Percentiles rank a stretch among this genome's conserved stretches.
Conservation (phyloP, 345 rosid genomes). For the thale cress (Arabidopsis thaliana) region TAIR10.1 NC_003075.7:2817001-2817500, state of each 20-base stretch:
- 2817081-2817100: conserved; percentile 66
- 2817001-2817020: conserved; percentile 75
- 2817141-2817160: background rate
- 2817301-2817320: conserved; percentile 74
- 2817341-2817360: conserved; percentile 59
- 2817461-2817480: background rate
- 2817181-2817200: background rate
- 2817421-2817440: conserved; percentile 52
- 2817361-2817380: conserved; percentile 70
- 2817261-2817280: background rate
- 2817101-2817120: conserved; percentile 52
- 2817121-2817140: background rate
- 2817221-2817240: background rate
- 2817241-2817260: background rate
- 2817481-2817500: background rate
- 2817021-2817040: conserved; percentile 67
- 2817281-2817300: conserved; percentile 72
- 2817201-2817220: background rate
- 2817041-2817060: conserved; percentile 91
- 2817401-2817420: conserved; percentile 70
- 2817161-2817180: background rate
- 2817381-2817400: conserved; percentile 93
- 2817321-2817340: conserved; percentile 93
- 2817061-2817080: conserved; percentile 76
- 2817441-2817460: conserved; percentile 9